A percentile compares a stretch with the other conserved stretches of the same genome.
These are phyloP conservation scores for Dipodascus albidus DNA, from an alignment of 805 yeast species.

Conservation along the genomic window DNA sequence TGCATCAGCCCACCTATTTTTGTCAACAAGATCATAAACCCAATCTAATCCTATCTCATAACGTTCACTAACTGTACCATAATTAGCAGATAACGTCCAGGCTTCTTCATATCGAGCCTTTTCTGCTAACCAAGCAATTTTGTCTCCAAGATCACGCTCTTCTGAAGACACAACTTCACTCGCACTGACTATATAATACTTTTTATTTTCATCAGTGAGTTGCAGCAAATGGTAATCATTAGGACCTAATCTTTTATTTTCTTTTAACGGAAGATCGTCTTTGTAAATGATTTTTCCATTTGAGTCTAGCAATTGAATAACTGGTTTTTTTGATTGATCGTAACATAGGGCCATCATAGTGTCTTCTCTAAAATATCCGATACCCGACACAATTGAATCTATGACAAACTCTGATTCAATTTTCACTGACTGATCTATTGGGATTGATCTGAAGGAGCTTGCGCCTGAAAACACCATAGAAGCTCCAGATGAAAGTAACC, in stretches of 20 bases:
- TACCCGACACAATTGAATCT: conserved; percentile 58
- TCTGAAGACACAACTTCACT: conserved; percentile 73
- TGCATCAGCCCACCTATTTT: conserved; percentile 45
- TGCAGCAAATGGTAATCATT: conserved; percentile 64
- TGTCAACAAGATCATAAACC: conserved; percentile 24
- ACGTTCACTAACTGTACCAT: conserved; percentile 40
- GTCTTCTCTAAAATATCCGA: conserved; percentile 65
- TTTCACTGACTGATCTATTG: conserved; percentile 15
- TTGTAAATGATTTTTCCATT: conserved; percentile 65
- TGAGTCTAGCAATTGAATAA: conserved; percentile 52
- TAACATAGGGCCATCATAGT: conserved; percentile 50
- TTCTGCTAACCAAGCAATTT: conserved; percentile 59
- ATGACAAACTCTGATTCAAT: conserved; percentile 30
- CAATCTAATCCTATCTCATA: conserved; percentile 50
- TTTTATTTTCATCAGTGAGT: conserved; percentile 10
- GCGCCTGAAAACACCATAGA: conserved; percentile 9
- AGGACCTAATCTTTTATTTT: conserved; percentile 49
- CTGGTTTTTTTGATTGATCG: conserved; percentile 44
- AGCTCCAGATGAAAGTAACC: conserved; percentile 6
- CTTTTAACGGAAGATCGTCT: conserved; percentile 62
- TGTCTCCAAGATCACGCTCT: conserved; percentile 56
- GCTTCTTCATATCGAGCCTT: conserved; percentile 50
- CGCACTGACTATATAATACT: conserved; percentile 65
- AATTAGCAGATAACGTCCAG: conserved; percentile 60
- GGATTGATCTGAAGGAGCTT: conserved; percentile 9